Evolutionary conservation across 176 grass and related monocot species (phyloP), one percentile per base, ranked within the genome.

Genomic region (Hsuehochloa calcarea): DNA sequence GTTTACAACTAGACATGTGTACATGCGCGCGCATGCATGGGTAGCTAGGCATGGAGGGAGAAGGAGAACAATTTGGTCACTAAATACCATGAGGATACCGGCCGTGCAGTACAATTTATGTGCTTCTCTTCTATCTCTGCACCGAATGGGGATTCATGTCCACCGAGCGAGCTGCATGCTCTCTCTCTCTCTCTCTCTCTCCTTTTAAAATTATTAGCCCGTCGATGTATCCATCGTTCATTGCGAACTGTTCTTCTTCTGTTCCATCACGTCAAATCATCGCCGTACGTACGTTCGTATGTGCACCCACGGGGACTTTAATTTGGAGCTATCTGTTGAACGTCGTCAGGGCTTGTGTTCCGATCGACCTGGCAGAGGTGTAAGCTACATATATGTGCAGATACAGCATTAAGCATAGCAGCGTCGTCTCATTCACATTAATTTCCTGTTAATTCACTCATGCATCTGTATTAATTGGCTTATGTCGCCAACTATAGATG

Each of bases 11-110:
- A 74, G 62, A 68, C 78, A 77, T 70, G 52, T 77, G 73, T 71
- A 46, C 81, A 74, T 73, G 8, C 1, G 22, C 23, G 5, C 51
- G 51, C 51, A 16, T 34, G 29, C 22, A 23, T 59, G 49, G 6
- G 70, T 55, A 39, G 72, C 80, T 78, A 65, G 74, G 12, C 23
- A 56, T 51, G 40, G 29, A 9, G 46, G 67, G 41, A 56, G 72
- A 23, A 11, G 34, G 59, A 79, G 89, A 90, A 87, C 89, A 91
- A 84, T 87, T 91, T 91, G 89, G 25, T 87, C 89, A 80, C 89
- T 91, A 91, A 91, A 87, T 87, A 91, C 89, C 85, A 91, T 68
- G 89, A 83, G 68, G 89, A 90, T 87, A 79, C 80, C 59, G 80
- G 59, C 84, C 80, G 74, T 87, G 89, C 84, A 29, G 65, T 34